A percentile compares a stretch with the other conserved stretches of the same genome.
Conservation (phyloP, 441 rosid genomes). For the Brassica hybrid region DNA sequence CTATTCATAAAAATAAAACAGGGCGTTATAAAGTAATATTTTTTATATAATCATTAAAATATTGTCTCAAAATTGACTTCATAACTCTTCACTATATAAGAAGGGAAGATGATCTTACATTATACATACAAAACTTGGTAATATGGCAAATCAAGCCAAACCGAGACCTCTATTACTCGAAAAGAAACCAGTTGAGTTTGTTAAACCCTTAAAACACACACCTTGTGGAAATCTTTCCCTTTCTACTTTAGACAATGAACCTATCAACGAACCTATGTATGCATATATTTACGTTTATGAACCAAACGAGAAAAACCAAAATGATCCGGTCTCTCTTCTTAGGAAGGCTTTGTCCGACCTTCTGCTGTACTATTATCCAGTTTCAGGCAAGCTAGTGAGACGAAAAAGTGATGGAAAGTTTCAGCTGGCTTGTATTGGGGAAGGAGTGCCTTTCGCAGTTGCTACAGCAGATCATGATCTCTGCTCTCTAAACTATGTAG, state of each 20-base stretch:
- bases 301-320: slow-evolving; percentile 8
- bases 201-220: slow-evolving; percentile 51
- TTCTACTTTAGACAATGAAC: slow-evolving; percentile 55
- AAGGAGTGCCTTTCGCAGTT: not conserved
- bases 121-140: not conserved
- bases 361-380: slow-evolving; percentile 29
- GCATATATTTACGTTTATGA: slow-evolving; percentile 49
- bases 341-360: slow-evolving; percentile 17
- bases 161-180: not conserved
- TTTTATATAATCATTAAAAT: too few species aligned
- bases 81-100: not conserved
- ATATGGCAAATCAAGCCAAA: slow-evolving; percentile 14
- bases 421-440: not conserved
- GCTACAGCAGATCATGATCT: slow-evolving; percentile 7
- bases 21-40: not conserved
- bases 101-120: not conserved
- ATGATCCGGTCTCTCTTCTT: slow-evolving; percentile 23
- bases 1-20: not conserved
- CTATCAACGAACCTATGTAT: slow-evolving; percentile 43
- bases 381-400: slow-evolving; percentile 27
- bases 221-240: slow-evolving; percentile 47
- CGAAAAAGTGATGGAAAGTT: slow-evolving; percentile 1
- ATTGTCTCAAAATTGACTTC: not conserved
- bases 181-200: slow-evolving; percentile 17
- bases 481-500: not conserved